Evolutionary conservation across 805 yeast species (phyloP).

Genomic region (Trichomonascus vanleenenianus): DNA sequence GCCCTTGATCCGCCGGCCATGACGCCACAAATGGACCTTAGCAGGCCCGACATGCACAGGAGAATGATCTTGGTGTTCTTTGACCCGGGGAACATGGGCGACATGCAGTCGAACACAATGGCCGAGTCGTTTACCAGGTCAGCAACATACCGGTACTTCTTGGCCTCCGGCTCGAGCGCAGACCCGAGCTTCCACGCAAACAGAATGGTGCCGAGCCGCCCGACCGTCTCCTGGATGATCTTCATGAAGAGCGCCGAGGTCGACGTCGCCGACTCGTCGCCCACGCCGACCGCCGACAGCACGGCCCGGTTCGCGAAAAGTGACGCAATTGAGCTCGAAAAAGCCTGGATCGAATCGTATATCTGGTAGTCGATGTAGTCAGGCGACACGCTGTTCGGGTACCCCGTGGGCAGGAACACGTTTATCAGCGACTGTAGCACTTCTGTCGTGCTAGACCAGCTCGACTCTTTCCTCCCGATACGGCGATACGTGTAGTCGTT

Average conservation of each 20-base stretch:
- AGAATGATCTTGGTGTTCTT: constrained; percentile 16
- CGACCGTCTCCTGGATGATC: constrained; percentile 30
- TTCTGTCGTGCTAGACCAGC: constrained; percentile 2
- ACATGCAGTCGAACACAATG: constrained; percentile 26
- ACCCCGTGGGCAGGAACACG: constrained; percentile 31
- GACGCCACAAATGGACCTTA: constrained; percentile 29
- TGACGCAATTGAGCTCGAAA: constrained; percentile 27
- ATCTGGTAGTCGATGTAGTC: constrained; percentile 30
- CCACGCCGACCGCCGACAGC: constrained; percentile 30
- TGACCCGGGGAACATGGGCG: constrained; percentile 25
- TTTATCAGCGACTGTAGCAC: constrained; percentile 16
- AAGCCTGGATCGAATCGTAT: constrained; percentile 32
- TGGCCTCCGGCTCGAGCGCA: constrained; percentile 31
- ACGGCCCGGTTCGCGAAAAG: constrained; percentile 31
- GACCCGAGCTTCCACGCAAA: constrained; percentile 31
- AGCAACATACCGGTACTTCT: constrained; percentile 29
- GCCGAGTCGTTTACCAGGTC: constrained; percentile 31
- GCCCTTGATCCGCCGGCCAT: constrained; percentile 32
- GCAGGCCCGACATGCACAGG: constrained; percentile 28
- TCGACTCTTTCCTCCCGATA: not conserved
- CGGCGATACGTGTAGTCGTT: not conserved
- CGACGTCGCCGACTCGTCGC: constrained; percentile 29
- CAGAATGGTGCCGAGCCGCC: constrained; percentile 29
- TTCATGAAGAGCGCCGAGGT: constrained; percentile 32
- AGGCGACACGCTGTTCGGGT: constrained; percentile 27